Base-by-base conservation (phyloP, 805 yeast species). In the Isabelozyma rhagii region DNA sequence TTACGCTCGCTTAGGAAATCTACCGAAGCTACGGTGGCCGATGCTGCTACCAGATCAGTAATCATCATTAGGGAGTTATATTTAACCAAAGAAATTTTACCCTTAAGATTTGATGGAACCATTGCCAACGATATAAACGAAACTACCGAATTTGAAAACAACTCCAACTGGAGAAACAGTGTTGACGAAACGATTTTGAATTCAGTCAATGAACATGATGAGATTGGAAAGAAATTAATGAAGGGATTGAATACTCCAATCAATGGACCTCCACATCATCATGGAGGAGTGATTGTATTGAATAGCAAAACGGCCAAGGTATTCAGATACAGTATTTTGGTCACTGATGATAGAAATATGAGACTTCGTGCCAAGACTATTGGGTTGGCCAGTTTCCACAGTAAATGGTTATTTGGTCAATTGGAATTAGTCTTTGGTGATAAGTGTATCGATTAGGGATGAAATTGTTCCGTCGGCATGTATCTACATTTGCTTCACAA, bases 21-120 rank as follows among this genome's bases (percentile, higher is more conserved):
- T 0, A 79, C 82, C 14, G 94, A 87, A 61, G 84, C 84, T 1
- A 80, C 85, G 4, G 83, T 87, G 15, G 81, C 89, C 1, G 94
- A 87, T 62, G 85, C 91, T 2, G 93, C 93, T 0, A 86, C 93
- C 0, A 69, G 96, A 46, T 87, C 91, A 1, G 91, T 87, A 6
- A 84, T 87, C 4, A 84, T 87, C 6, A 77, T 86, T 40, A 72
- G 92, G 52, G 91, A 85, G 58, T 67, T 87, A 46, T 83, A 82
- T 55, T 62, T 75, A 15, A 83, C 84, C 43, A 72, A 75, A 44
- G 78, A 77, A 46, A 72, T 85, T 39, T 51, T 82, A 34, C 87
- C 90, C 1, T 66, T 85, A 51, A 73, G 89, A 57, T 83, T 84
- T 56, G 86, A 87, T 57, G 92, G 91, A 40, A 78, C 86, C 3